Conservation (phyloP, 768 basidiomycete species). For the Boletus subcaerulescens region DNA sequence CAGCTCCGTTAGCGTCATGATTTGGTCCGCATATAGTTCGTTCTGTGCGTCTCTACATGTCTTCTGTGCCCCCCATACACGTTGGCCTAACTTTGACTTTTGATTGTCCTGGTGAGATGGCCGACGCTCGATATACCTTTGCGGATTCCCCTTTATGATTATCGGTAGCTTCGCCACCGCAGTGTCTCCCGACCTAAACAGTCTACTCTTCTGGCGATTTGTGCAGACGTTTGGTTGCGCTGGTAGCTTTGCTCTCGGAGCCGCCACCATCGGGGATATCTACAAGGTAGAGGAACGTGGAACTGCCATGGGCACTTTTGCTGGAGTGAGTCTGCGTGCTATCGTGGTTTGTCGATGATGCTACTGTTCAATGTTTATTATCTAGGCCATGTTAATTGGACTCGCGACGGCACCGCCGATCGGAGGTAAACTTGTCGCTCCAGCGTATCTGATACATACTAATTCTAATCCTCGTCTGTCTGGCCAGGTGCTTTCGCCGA, state of each 20-base stretch:
- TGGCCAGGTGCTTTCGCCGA: constrained; percentile 45
- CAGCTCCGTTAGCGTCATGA: constrained; percentile 43
- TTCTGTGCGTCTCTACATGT: constrained; percentile 40
- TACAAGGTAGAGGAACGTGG: constrained; percentile 61
- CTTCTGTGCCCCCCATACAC: neutral
- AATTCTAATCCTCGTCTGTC: neutral
- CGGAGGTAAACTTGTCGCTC: constrained; percentile 39
- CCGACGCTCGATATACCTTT: constrained; percentile 56
- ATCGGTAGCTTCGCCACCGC: constrained; percentile 62
- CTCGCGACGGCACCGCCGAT: constrained; percentile 57
- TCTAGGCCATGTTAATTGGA: constrained; percentile 49
- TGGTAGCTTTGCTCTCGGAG: constrained; percentile 50
- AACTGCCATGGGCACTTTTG: constrained; percentile 56
- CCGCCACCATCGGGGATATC: constrained; percentile 62
- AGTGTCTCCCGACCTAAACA: constrained; percentile 37
- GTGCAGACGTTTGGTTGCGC: constrained; percentile 65
- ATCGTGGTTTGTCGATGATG: neutral
- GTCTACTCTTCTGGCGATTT: constrained; percentile 59
- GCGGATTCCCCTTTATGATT: constrained; percentile 54
- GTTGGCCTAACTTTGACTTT: neutral
- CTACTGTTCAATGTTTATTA: neutral
- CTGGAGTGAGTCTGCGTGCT: constrained; percentile 37
- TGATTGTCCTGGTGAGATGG: constrained; percentile 50
- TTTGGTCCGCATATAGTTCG: constrained; percentile 51
- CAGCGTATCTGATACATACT: neutral